Conservation (phyloP, 345 rosid species). For the Jatropha curcas region DNA sequence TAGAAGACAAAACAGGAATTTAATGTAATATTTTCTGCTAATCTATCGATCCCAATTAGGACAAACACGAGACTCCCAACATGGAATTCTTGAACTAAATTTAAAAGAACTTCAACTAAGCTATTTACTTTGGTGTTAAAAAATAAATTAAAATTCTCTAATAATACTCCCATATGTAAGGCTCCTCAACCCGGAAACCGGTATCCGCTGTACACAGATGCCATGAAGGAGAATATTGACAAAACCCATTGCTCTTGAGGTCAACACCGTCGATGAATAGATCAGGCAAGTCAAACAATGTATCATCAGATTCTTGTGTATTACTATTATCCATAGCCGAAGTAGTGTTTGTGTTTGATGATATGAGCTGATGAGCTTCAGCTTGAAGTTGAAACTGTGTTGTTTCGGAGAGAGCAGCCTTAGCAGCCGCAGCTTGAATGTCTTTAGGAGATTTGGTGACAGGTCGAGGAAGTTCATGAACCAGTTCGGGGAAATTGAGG, state of each 20-base stretch:
- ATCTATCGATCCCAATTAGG: background rate
- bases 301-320: slow-evolving; percentile 49
- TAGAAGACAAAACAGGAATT: background rate
- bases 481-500: slow-evolving; percentile 62
- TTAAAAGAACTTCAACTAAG: no score
- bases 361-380: slow-evolving; percentile 30
- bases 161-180: slow-evolving; percentile 51
- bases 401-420: slow-evolving; percentile 29
- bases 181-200: slow-evolving; percentile 63
- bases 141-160: background rate
- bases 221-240: slow-evolving; percentile 57
- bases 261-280: slow-evolving; percentile 45
- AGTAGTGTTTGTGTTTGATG: background rate
- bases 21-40: background rate
- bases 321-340: slow-evolving; percentile 23
- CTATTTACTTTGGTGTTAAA: background rate
- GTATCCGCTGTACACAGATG: slow-evolving; percentile 60
- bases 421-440: slow-evolving; percentile 54
- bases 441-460: slow-evolving; percentile 53
- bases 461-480: slow-evolving; percentile 56
- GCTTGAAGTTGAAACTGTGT: slow-evolving; percentile 7
- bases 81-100: no score
- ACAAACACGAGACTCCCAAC: background rate
- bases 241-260: slow-evolving; percentile 43
- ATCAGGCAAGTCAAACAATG: slow-evolving; percentile 88